phyloP scores from a whole-genome alignment of 2,329 filamentous ascomycete genomes.

The Endoconidiophora laricicola region DNA sequence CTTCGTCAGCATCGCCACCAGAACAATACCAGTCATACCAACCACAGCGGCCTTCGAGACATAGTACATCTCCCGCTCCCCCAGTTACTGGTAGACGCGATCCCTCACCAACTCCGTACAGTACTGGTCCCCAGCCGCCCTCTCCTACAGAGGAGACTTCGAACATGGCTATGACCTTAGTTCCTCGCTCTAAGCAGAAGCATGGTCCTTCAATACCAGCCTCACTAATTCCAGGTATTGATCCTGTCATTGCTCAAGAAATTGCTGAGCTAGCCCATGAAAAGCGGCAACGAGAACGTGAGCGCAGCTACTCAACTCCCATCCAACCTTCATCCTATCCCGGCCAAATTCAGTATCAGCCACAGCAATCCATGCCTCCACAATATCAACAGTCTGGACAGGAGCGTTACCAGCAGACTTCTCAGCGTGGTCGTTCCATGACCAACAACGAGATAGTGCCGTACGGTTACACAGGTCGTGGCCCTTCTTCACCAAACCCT shows the following conservation, averaged over 20 bases:
- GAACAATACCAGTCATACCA: conserved; percentile 10
- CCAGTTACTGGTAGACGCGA: not conserved
- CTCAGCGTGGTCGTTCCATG: conserved; percentile 9
- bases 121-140: not conserved
- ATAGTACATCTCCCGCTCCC: not conserved
- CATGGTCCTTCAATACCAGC: conserved; percentile 31
- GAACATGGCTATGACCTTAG: conserved; percentile 12
- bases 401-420: not conserved
- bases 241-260: conserved; percentile 38
- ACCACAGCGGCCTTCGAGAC: not conserved
- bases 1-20: not conserved
- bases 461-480: conserved; percentile 10
- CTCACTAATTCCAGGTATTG: conserved; percentile 44
- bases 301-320: conserved; percentile 26
- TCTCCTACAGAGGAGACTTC: conserved; percentile 12
- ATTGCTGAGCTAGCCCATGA: conserved; percentile 41
- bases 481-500: conserved; percentile 4
- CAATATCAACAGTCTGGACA: conserved; percentile 2
- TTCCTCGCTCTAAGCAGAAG: conserved; percentile 1
- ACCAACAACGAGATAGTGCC: conserved; percentile 12
- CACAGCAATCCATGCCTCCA: conserved; percentile 17
- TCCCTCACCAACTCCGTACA: not conserved
- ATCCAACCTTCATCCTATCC: conserved; percentile 15
- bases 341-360: not conserved
- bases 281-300: conserved; percentile 31